Evolutionary conservation across 192 early-diverging fungal genomes (phyloP), one percentile per base, ranked within the genome.

Genomic region (Diversispora epigaea): DNA sequence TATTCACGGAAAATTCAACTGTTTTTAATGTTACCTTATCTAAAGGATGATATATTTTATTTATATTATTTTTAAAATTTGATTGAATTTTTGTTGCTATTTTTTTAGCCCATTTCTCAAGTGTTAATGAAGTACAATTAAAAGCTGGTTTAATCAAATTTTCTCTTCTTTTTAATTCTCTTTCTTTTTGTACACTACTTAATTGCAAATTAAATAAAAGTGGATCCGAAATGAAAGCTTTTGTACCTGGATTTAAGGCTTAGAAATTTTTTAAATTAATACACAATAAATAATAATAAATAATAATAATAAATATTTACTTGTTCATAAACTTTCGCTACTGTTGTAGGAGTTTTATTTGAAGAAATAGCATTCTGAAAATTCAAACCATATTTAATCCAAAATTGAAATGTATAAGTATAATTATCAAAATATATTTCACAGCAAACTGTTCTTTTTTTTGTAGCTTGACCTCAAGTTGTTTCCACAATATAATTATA

Each of bases 71-170:
- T 12, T 46, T 66, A 66, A 66, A 66, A 46, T 4, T 66, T 6
- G 43, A n/a, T 46, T 21, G 43, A 0, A 11, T n/a, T 66, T 45
- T 66, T 43, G 14, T 3, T 21, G 6, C 43, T 21, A 66, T 66
- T 45, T 66, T 65, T 66, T 66, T 66, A 15, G 63, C 63, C 3
- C 43, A 3, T 45, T 66, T 66, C 21, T 66, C 63, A 66, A 66
- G 63, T 47, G 43, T 47, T 66, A 43, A 65, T 22, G 14, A 7
- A 45, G 11, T 45, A 65, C 63, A 65, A 65, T 65, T 65, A 21
- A 9, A 6, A 6, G 63, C 43, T 65, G 43, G 63, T 65, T 65
- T 65, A 19, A 65, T 65, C 8, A 65, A 44, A 4, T 65, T 43
- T 19, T 15, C 43, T 45, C 43, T 65, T 65, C 21, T 21, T 46